Conservation (phyloP, 257 asterid species). For the Solanum ahanhuiri region DNA sequence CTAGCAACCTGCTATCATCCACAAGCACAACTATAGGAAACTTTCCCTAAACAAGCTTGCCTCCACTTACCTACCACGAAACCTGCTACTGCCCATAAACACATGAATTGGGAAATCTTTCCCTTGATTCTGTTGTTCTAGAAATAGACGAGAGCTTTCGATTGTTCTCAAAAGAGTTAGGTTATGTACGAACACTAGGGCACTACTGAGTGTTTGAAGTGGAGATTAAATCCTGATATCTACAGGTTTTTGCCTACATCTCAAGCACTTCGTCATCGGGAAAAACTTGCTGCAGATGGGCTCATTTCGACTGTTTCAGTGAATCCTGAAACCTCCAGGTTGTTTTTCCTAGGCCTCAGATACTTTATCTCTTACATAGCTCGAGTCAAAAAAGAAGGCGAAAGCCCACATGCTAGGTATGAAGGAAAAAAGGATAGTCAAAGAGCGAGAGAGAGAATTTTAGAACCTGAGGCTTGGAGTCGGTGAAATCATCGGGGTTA, state of each 20-base stretch:
- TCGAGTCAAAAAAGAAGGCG: not conserved
- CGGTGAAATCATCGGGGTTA: conserved; percentile 18
- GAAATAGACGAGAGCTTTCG: not conserved
- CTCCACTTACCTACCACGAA: not conserved
- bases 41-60: not conserved
- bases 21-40: not conserved
- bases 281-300: not conserved
- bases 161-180: not conserved
- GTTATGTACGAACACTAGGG: not conserved
- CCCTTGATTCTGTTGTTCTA: not conserved
- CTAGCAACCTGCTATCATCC: not conserved
- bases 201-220: not conserved
- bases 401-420: not conserved
- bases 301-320: not conserved
- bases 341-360: not conserved
- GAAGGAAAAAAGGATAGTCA: not conserved
- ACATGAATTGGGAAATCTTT: not conserved
- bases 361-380: not conserved
- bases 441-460: not conserved
- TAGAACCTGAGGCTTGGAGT: conserved; percentile 34
- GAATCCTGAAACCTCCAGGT: not conserved
- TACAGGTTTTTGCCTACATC: not conserved
- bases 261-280: not conserved
- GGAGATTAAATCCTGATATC: not conserved
- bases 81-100: not conserved